phyloP scores from a whole-genome alignment of 495 filamentous ascomycete genomes.

The Daldinia grandis region DNA sequence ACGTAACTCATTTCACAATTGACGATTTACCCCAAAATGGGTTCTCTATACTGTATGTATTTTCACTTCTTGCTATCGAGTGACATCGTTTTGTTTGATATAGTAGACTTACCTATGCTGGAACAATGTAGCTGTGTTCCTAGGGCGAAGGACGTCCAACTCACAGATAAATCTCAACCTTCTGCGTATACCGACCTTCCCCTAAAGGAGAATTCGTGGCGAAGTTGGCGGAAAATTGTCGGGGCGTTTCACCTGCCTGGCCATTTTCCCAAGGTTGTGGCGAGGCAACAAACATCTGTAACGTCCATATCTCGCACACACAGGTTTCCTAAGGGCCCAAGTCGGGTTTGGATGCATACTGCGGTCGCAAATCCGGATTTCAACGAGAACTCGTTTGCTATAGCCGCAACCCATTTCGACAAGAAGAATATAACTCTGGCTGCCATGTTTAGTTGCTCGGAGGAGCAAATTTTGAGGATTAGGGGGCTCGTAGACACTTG shows the following conservation, averaged over 20 bases:
- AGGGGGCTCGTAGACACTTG: neutral
- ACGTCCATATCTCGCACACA: neutral
- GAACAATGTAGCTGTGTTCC: constrained; percentile 4
- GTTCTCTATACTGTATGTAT: neutral
- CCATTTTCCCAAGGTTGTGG: neutral
- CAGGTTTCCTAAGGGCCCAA: neutral
- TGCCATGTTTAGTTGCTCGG: neutral
- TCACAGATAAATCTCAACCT: neutral
- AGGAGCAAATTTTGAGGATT: neutral
- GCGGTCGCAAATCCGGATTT: neutral
- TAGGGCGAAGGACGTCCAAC: neutral
- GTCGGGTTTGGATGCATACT: constrained; percentile 7
- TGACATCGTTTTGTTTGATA: too few relatives aligned
- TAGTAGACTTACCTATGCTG: neutral
- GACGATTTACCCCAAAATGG: neutral
- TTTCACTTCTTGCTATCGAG: too few relatives aligned
- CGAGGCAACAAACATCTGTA: neutral
- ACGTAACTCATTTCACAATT: too few relatives aligned
- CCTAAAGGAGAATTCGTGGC: neutral
- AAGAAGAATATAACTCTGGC: neutral
- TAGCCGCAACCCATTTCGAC: neutral
- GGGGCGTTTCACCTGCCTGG: neutral
- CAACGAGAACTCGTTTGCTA: neutral
- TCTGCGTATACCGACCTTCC: neutral
- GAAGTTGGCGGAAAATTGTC: neutral